These are phyloP conservation scores for Casuarina equisetifolia DNA, from an alignment of 306 rosid species.

Conservation along the genomic window DNA sequence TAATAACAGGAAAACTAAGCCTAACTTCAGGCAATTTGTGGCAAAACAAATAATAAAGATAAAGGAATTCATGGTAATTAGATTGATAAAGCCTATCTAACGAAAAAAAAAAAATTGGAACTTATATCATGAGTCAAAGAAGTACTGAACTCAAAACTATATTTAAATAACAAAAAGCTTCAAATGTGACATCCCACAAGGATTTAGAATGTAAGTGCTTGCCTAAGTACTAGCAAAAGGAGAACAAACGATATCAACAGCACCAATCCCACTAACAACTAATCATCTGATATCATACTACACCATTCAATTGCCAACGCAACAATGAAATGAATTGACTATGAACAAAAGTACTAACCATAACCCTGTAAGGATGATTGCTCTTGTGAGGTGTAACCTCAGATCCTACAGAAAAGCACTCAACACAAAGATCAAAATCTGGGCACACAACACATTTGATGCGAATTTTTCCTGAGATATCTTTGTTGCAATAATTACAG, in stretches of 20 bases:
- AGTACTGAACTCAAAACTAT: neutral
- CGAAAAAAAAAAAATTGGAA: neutral
- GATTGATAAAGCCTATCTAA: neutral
- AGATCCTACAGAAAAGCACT: slow-evolving; percentile 55
- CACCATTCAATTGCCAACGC: neutral
- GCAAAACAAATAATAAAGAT: neutral
- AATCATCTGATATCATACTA: neutral
- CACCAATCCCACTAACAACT: no score
- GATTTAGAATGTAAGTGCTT: neutral
- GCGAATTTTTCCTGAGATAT: slow-evolving; percentile 46
- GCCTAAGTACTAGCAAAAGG: neutral
- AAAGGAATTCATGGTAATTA: neutral
- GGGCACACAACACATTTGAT: slow-evolving; percentile 51
- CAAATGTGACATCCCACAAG: neutral
- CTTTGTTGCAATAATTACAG: slow-evolving; percentile 59
- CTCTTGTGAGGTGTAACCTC: slow-evolving; percentile 49
- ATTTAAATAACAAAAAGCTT: neutral
- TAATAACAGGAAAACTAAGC: neutral
- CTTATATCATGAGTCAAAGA: neutral
- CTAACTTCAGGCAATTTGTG: neutral
- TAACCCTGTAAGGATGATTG: slow-evolving; percentile 54
- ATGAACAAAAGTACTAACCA: slow-evolving; percentile 33
- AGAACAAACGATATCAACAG: neutral
- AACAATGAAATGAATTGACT: neutral
- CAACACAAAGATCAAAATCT: slow-evolving; percentile 55